Base-by-base conservation (phyloP, 225 moss, liverwort and hornwort genomes). In the Rhytidiadelphus loreus region DNA sequence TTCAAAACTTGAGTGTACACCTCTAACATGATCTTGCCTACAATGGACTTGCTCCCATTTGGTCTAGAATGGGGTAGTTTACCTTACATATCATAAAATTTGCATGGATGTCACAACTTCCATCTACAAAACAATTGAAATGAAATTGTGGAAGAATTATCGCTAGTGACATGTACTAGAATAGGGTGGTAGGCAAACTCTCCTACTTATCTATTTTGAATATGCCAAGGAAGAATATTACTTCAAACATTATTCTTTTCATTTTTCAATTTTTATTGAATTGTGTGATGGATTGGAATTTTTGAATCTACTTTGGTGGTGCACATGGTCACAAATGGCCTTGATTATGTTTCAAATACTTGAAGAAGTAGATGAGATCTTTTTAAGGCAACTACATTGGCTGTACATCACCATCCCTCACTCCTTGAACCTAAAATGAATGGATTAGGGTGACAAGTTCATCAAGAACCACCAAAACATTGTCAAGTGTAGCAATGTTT, bases 171-270 rank as follows among this genome's bases (percentile, higher is more conserved):
- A 5, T 69, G 39, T 0, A 0, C 13, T n/a, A 69, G 4, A 1
- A 69, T 68, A 68, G 5, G 12, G 6, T 66, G 21, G n/a, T 68
- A 68, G 13, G 13, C 39, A 68, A 68, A 41, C 26, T 25, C 70
- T 70, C 8, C 1, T 1, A 0, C 25, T 8, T 25, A 25, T 8
- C 1, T 1, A 0, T 25, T 25, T 25, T 7, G 0, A 25, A 41
- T 41, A 39, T 44, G 3, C 18, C 29, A 29, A 46, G 2, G 9
- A 72, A 26, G 29, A 46, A 44, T 29, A 29, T 17, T 43, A 44
- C 2, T 44, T 2, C 6, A 73, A 29, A 46, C 2, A 44, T 72
- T 29, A 8, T 72, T 44, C 0, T 16, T 71, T 43, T 65, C 3
- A 18, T 35, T 39, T n/a, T n/a, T 16, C 7, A 16, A 28, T 44